Percentiles rank a stretch among this genome's conserved stretches.
These are phyloP conservation scores for Panus rudis DNA, from an alignment of 768 basidiomycete species.

Conservation along the genomic window DNA sequence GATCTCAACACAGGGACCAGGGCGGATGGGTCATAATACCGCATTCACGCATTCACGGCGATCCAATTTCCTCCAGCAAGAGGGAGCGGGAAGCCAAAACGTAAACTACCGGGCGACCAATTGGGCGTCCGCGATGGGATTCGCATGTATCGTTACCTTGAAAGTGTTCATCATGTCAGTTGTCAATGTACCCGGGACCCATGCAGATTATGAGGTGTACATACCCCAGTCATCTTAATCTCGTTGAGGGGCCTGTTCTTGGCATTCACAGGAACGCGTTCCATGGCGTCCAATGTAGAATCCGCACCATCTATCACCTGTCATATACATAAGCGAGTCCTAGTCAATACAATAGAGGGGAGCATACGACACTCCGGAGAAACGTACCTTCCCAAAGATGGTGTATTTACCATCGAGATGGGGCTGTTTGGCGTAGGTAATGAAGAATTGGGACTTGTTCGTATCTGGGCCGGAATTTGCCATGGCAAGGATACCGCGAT, in stretches of 20 bases:
- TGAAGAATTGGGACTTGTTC: slow-evolving; percentile 89
- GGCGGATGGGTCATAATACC: too few species aligned
- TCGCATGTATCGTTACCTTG: slow-evolving; percentile 86
- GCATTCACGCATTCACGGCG: too few species aligned
- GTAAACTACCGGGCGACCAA: slow-evolving; percentile 22
- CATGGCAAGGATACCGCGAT: slow-evolving; percentile 94
- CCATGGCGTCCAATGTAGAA: slow-evolving; percentile 89
- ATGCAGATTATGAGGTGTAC: slow-evolving; percentile 20
- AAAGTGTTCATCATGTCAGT: slow-evolving; percentile 4
- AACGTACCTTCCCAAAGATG: slow-evolving; percentile 69
- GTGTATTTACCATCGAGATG: slow-evolving; percentile 94
- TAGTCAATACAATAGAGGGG: neutral
- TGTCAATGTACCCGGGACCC: neutral
- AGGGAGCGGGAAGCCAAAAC: too few species aligned
- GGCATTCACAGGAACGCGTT: slow-evolving; percentile 80
- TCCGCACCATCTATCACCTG: slow-evolving; percentile 96
- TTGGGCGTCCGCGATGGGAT: slow-evolving; percentile 84
- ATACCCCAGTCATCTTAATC: slow-evolving; percentile 74
- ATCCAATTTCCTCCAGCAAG: too few species aligned
- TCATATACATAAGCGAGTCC: neutral
- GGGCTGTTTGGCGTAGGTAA: slow-evolving; percentile 87
- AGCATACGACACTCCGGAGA: neutral
- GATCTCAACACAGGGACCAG: too few species aligned
- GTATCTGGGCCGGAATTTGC: slow-evolving; percentile 93
- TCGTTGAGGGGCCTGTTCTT: slow-evolving; percentile 87